A percentile compares a stretch with the other conserved stretches of the same genome.
Evolutionary conservation across 345 rosid genomes (phyloP).

Genomic region (Barbarea vulgaris): DNA sequence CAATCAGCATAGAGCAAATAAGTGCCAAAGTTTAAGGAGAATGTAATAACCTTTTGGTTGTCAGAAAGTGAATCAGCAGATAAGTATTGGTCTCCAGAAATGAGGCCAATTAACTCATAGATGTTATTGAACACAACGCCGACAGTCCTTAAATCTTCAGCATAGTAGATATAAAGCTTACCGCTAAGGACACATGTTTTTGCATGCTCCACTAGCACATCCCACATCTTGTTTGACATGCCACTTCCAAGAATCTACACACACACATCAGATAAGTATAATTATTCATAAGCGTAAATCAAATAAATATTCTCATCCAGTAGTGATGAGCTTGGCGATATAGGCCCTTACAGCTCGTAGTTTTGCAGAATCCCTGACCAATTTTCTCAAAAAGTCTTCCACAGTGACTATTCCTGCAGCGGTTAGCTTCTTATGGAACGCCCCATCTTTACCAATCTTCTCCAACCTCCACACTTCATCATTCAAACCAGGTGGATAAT

Average conservation of each 20-base stretch:
- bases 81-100: constrained; percentile 68
- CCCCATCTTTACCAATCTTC: constrained; percentile 93
- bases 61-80: constrained; percentile 75
- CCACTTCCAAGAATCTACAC: constrained; percentile 87
- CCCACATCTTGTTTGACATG: constrained; percentile 98
- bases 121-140: constrained; percentile 79
- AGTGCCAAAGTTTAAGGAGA: constrained; percentile 2
- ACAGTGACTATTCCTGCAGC: constrained; percentile 52
- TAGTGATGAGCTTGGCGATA: constrained; percentile 9
- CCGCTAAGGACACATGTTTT: constrained; percentile 82
- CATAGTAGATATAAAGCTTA: constrained; percentile 68
- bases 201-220: constrained; percentile 79
- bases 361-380: constrained; percentile 62
- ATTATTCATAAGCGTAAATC: constrained; percentile 18
- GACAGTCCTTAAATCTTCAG: constrained; percentile 69
- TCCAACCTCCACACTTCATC: constrained; percentile 96
- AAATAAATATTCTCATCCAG: background rate
- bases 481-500: constrained; percentile 77
- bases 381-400: constrained; percentile 68
- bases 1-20: background rate
- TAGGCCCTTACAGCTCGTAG: constrained; percentile 63
- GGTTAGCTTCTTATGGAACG: constrained; percentile 85
- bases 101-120: constrained; percentile 70
- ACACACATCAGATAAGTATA: constrained; percentile 1
- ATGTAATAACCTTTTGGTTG: constrained; percentile 62